Percentiles rank a stretch among this genome's conserved stretches.
Conservation (phyloP, 208 protist genomes). For the Leishmania arabica region DNA sequence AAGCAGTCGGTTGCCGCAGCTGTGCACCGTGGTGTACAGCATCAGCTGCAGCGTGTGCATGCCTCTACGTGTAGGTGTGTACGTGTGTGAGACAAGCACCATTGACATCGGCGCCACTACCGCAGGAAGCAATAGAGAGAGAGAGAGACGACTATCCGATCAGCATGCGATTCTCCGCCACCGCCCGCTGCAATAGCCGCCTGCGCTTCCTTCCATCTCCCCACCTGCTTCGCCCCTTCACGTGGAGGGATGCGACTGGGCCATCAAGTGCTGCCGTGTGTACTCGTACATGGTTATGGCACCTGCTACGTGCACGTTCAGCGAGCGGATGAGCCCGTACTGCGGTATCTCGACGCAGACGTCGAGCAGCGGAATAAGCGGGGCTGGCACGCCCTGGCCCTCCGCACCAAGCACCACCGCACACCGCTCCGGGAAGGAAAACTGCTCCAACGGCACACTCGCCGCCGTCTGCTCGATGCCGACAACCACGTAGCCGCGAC, state of each 20-base stretch:
- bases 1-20: not conserved
- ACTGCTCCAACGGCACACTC: slow-evolving; percentile 77
- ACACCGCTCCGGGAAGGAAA: slow-evolving; percentile 63
- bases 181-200: not conserved
- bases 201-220: not conserved
- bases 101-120: not conserved
- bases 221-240: not conserved
- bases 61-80: not conserved
- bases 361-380: slow-evolving; percentile 79
- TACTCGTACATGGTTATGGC: slow-evolving; percentile 93
- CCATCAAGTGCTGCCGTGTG: slow-evolving; percentile 84
- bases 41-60: not conserved
- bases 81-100: not conserved
- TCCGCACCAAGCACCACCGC: slow-evolving; percentile 89
- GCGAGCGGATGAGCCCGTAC: slow-evolving; percentile 88
- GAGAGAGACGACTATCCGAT: not conserved
- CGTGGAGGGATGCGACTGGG: not conserved
- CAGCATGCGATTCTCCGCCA: not conserved
- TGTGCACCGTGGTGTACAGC: not conserved
- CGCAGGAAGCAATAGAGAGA: not conserved
- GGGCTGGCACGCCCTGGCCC: slow-evolving; percentile 87
- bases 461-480: slow-evolving; percentile 91
- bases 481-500: slow-evolving; percentile 83
- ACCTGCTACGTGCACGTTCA: slow-evolving; percentile 94
- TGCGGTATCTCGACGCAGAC: slow-evolving; percentile 93